Percentiles rank a stretch among this genome's conserved stretches.
Evolutionary conservation across 768 basidiomycete species (phyloP).

Genomic region (Naematelia encephala): DNA sequence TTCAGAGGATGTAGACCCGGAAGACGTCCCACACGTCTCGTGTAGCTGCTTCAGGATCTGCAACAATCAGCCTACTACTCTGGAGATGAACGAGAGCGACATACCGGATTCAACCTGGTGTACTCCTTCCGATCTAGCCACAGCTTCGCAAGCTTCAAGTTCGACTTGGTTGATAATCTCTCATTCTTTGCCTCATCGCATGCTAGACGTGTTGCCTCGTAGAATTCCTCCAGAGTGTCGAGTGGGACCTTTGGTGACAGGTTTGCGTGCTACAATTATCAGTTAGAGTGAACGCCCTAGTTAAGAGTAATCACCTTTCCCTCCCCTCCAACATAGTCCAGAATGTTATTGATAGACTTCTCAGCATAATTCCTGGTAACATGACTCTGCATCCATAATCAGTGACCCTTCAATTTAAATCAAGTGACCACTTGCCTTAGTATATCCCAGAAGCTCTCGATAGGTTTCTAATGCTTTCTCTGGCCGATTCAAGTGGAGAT

Average conservation of each 20-base stretch:
- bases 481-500: conserved; percentile 71
- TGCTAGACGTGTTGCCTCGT: conserved; percentile 85
- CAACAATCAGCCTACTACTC: conserved; percentile 5
- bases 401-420: not conserved
- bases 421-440: conserved; percentile 57
- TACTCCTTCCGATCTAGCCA: conserved; percentile 95
- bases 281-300: not conserved
- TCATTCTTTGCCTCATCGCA: conserved; percentile 95
- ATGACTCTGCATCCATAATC: conserved; percentile 27
- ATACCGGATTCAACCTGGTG: conserved; percentile 21
- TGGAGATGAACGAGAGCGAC: not conserved
- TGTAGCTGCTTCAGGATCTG: conserved; percentile 48
- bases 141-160: conserved; percentile 91
- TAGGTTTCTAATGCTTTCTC: conserved; percentile 83
- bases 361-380: conserved; percentile 65
- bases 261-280: conserved; percentile 39
- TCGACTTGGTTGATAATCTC: conserved; percentile 92
- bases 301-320: conserved; percentile 63
- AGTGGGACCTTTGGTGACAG: conserved; percentile 56
- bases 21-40: conserved; percentile 41
- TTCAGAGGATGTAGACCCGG: conserved; percentile 46
- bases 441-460: conserved; percentile 80
- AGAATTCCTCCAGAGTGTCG: conserved; percentile 87
- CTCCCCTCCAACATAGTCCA: conserved; percentile 91
- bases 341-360: conserved; percentile 95